These are phyloP conservation scores for Hippophae tibetana DNA, from an alignment of 306 rosid species.

Conservation along the genomic window DNA sequence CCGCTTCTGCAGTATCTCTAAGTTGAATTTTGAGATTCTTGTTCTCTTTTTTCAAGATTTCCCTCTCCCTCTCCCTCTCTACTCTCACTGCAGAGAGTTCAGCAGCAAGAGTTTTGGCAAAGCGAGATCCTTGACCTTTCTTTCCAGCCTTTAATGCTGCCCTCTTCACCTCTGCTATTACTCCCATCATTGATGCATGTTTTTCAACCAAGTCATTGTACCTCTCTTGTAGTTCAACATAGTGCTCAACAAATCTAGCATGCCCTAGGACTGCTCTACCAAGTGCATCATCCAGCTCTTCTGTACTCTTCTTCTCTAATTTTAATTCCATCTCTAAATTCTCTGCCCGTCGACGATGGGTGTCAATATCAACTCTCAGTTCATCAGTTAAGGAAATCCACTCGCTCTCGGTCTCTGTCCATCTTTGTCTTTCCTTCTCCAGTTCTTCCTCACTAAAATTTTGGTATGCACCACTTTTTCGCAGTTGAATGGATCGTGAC, in stretches of 20 bases:
- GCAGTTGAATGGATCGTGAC: slow-evolving; percentile 67
- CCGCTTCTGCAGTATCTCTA: slow-evolving; percentile 97
- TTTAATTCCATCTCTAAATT: slow-evolving; percentile 61
- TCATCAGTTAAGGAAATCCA: slow-evolving; percentile 96
- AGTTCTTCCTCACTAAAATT: slow-evolving; percentile 49
- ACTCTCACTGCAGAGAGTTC: slow-evolving; percentile 86
- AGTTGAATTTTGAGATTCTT: slow-evolving; percentile 74
- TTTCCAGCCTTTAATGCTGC: slow-evolving; percentile 77
- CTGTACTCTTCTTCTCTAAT: slow-evolving; percentile 62
- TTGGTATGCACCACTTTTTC: slow-evolving; percentile 38
- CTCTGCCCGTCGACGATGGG: slow-evolving; percentile 55
- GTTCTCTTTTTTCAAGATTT: slow-evolving; percentile 73
- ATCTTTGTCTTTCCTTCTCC: slow-evolving; percentile 68
- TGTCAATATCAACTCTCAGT: slow-evolving; percentile 69
- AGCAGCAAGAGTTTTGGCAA: slow-evolving; percentile 77
- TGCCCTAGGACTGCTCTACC: slow-evolving; percentile 79
- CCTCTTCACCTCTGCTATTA: slow-evolving; percentile 84
- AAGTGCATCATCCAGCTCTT: slow-evolving; percentile 78
- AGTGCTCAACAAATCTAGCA: slow-evolving; percentile 88
- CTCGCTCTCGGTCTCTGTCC: slow-evolving; percentile 98
- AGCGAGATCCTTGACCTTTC: slow-evolving; percentile 71
- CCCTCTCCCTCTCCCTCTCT: slow-evolving; percentile 87
- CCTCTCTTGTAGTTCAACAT: slow-evolving; percentile 84
- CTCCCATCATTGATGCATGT: slow-evolving; percentile 82
- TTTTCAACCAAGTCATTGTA: slow-evolving; percentile 62